A percentile compares a stretch with the other conserved stretches of the same genome.
phyloP scores from a whole-genome alignment of 2,329 filamentous ascomycete genomes.

The Cladosporium cucumerinum region DNA sequence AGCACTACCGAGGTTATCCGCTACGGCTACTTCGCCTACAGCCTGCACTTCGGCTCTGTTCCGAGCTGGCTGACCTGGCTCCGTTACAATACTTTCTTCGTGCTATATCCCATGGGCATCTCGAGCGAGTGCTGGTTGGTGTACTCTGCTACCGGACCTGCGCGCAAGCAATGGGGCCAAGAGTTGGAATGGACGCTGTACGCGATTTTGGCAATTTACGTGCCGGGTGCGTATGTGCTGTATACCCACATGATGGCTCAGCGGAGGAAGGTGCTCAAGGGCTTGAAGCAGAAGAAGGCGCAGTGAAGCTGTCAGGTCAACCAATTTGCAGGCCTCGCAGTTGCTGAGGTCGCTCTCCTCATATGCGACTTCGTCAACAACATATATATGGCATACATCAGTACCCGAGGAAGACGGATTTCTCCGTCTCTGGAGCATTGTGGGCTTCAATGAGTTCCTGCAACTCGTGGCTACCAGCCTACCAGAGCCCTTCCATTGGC shows the following conservation, averaged over 20 bases:
- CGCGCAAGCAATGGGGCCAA: conserved; percentile 40
- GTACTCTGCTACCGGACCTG: conserved; percentile 62
- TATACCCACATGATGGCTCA: conserved; percentile 96
- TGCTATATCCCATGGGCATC: conserved; percentile 91
- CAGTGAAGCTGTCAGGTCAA: not conserved
- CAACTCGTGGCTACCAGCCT: not conserved
- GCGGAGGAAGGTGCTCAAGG: conserved; percentile 72
- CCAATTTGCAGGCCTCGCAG: not conserved
- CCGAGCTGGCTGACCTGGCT: conserved; percentile 72
- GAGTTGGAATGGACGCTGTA: conserved; percentile 59
- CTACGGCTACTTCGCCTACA: conserved; percentile 85
- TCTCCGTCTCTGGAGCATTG: not conserved
- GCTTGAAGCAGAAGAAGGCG: conserved; percentile 49
- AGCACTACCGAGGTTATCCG: conserved; percentile 86
- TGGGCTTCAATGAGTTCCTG: not conserved
- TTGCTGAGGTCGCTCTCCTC: not conserved
- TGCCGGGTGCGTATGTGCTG: conserved; percentile 80
- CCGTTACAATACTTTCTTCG: conserved; percentile 85
- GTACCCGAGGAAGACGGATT: not conserved
- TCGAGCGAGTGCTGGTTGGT: conserved; percentile 81
- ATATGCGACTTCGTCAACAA: not conserved
- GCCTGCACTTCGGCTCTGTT: conserved; percentile 55
- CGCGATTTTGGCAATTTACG: conserved; percentile 67
- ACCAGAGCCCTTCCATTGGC: not conserved
- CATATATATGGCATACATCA: not conserved